Base-by-base conservation (phyloP, 176 grass and related monocot species). In the Eragrostis curvula region DNA sequence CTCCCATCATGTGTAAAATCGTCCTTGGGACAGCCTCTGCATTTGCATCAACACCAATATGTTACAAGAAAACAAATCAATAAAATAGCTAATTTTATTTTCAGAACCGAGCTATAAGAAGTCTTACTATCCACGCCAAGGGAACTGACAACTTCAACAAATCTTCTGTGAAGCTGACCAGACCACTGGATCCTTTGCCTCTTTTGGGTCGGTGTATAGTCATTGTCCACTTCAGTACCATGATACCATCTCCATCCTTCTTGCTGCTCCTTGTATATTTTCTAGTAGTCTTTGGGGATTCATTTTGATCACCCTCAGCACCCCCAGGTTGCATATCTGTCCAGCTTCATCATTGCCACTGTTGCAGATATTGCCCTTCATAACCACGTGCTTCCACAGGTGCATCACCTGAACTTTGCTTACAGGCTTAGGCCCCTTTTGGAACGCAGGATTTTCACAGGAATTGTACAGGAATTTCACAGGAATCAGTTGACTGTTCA, bases 1-100 rank as follows among this genome's bases (percentile, higher is more conserved):
- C 84, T 21, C 80, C 85, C 95, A 97, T 94, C 55, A 83, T 69
- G 40, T 89, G 66, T 8, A 94, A n/a, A 83, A 97, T 94, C 49
- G 73, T 89, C 58, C 81, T 94, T 8, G 90, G 95, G 67, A 84
- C 81, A 55, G 81, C 92, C 24, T 8, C 92, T 97, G 67, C 60
- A 85, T 65, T 62, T 68, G 50, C 41, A 85, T 10, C 1, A 79
- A 69, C 21, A 78, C 73, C 61, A 0, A n/a, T 12, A 66, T 36
- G 14, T 86, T 64, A 80, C 20, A 30, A 3, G 21, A 51, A 57
- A 53, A 74, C 6, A n/a, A 43, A n/a, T 15, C 7, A 42, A 76
- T 15, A 56, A 40, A 79, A 81, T 14, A 59, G 7, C n/a, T 24
- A 73, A 2, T 1, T 10, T 28, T 53, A 52, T 59, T 16, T 52